Conservation (phyloP, 2,329 filamentous ascomycete genomes). For the Claviceps digitariae region DNA sequence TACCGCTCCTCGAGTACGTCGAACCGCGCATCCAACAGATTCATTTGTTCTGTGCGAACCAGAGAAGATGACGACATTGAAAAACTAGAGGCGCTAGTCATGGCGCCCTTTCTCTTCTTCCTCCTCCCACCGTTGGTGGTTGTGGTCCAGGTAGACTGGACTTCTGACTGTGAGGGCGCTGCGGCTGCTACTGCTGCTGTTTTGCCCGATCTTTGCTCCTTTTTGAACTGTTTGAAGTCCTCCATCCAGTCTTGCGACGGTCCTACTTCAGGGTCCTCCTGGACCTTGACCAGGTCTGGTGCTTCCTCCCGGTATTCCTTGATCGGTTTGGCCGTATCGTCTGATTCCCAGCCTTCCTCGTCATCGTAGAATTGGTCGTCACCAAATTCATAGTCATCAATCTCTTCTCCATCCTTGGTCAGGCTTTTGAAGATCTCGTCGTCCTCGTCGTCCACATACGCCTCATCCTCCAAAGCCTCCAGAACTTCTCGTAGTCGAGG, state of each 20-base stretch:
- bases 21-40: constrained; percentile 77
- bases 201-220: constrained; percentile 46
- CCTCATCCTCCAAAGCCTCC: constrained; percentile 90
- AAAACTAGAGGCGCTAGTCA: constrained; percentile 76
- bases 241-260: constrained; percentile 74
- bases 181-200: constrained; percentile 18
- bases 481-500: constrained; percentile 79
- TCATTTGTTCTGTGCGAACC: constrained; percentile 75
- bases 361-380: constrained; percentile 44
- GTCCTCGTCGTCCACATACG: constrained; percentile 77
- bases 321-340: constrained; percentile 71
- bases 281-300: constrained; percentile 33
- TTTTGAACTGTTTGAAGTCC: constrained; percentile 91
- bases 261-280: constrained; percentile 42
- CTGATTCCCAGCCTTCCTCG: constrained; percentile 88
- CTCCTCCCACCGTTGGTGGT: constrained; percentile 66
- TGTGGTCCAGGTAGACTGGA: constrained; percentile 59
- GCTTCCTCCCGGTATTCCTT: constrained; percentile 40
- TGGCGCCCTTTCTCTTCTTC: constrained; percentile 91
- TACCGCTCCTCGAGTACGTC: constrained; percentile 80
- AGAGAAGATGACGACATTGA: constrained; percentile 87
- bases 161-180: constrained; percentile 38
- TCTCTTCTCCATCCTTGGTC: constrained; percentile 54
- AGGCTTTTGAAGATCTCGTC: constrained; percentile 75
- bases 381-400: constrained; percentile 72